Base-by-base conservation (phyloP, 2,329 filamentous ascomycete genomes). In the Nannizziopsis barbatae region DNA sequence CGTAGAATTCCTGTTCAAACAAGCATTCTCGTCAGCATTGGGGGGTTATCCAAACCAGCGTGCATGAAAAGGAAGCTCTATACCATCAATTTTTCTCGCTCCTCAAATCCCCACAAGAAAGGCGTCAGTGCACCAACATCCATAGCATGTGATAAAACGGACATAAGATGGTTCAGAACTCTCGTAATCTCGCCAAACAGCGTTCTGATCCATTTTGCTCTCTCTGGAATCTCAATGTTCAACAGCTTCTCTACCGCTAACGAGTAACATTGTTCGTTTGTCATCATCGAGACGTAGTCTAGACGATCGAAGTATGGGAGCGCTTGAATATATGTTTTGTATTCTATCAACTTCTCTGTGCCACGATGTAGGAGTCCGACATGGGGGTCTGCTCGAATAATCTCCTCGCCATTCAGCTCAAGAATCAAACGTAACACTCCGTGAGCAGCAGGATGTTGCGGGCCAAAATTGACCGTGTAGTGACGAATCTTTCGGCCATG, bases 201-300 rank as follows among this genome's bases (percentile, higher is more conserved):
- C 31, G 90, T 96, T 57, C 92, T 80, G 65, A 98, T 98, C 75
- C 83, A 98, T 75, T 98, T 96, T 60, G 92, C 92, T 63, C 92
- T 79, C 56, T 92, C 84, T 18, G 92, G 92, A 55, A 98, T 86
- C 67, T 98, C 93, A 56, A 98, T 76, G 69, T 98, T 98, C 61
- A 98, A 75, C 52, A 98, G 77, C 77, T 98, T 98, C 78, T 98
- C 92, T 49, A 96, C 90, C 15, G 88, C 92, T 57, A 98, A 77
- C 33, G 88, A 81, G 71, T 87, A 98, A 65, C 88, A 95, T 72
- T 98, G 92, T 76, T 98, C 92, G 71, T 98, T 98, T 62, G 92
- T 98, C 92, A 98, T 98, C 93, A 98, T 98, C 62, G 88, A 95
- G 59, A 95, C 89, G 70, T 98, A 98, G 71, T 98, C 92, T 68